Percentiles rank a stretch among this genome's conserved stretches.
Evolutionary conservation across 192 early-diverging fungal genomes (phyloP).

Genomic region (Glomus cerebriforme): DNA sequence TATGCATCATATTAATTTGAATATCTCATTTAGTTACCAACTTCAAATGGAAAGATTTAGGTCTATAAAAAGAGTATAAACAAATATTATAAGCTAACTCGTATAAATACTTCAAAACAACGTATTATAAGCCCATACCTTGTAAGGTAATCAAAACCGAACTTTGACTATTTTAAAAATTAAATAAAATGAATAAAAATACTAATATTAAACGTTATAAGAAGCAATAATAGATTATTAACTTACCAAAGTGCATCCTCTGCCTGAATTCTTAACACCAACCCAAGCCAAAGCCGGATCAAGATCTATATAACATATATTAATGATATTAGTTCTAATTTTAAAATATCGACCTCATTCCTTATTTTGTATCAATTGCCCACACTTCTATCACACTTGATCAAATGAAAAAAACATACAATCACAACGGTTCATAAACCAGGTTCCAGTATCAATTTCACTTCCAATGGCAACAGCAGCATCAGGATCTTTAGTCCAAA

Average conservation of each 20-base stretch:
- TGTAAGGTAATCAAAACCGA: constrained; percentile 74
- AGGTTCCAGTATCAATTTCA: constrained; percentile 73
- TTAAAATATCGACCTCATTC: too few relatives aligned
- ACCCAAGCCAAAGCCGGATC: constrained; percentile 82
- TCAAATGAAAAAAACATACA: constrained; percentile 31
- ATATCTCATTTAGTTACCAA: constrained; percentile 41
- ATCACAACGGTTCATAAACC: constrained; percentile 86
- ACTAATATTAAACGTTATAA: neutral
- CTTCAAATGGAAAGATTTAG: constrained; percentile 68
- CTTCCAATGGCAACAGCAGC: constrained; percentile 64
- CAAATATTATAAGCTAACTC: neutral
- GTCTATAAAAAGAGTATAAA: neutral
- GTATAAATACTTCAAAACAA: neutral
- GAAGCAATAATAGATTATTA: neutral
- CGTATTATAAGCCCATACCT: constrained; percentile 32
- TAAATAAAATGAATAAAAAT: neutral
- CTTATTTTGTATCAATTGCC: neutral
- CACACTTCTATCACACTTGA: neutral
- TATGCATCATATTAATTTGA: too few relatives aligned
- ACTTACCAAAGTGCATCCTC: constrained; percentile 61
- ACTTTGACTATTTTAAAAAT: constrained; percentile 43
- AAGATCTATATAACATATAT: constrained; percentile 39
- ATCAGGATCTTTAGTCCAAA: constrained; percentile 73
- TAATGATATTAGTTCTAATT: too few relatives aligned
- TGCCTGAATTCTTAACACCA: constrained; percentile 74